Conservation (phyloP, 2,329 filamentous ascomycete genomes). For the Colletotrichum navitas region DNA sequence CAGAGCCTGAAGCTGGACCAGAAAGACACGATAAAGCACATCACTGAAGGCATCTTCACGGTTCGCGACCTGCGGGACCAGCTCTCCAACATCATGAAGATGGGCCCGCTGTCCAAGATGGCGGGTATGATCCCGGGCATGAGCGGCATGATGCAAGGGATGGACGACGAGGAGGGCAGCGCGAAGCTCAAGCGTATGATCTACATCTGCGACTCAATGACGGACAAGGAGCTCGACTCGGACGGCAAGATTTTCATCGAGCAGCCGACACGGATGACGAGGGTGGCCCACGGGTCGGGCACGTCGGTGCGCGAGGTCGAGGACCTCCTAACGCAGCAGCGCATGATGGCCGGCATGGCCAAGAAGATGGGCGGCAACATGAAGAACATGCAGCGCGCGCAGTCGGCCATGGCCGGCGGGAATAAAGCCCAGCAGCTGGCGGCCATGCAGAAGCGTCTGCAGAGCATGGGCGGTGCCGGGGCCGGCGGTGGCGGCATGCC, state of each 20-base stretch:
- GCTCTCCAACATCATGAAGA: conserved; percentile 98
- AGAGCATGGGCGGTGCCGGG: conserved; percentile 86
- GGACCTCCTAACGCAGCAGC: conserved; percentile 95
- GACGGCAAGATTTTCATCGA: conserved; percentile 96
- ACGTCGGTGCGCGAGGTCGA: conserved; percentile 94
- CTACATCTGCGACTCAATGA: conserved; percentile 99
- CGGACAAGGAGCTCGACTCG: conserved; percentile 91
- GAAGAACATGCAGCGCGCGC: conserved; percentile 96
- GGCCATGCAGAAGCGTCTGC: conserved; percentile 95
- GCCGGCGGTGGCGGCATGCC: conserved; percentile 67
- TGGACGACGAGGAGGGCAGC: conserved; percentile 97
- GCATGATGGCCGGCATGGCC: conserved; percentile 99
- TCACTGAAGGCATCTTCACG: conserved; percentile 96
- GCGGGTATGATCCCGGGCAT: conserved; percentile 98
- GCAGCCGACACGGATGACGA: conserved; percentile 91
- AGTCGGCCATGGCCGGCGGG: conserved; percentile 89
- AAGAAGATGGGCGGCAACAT: conserved; percentile 99
- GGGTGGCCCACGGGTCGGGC: conserved; percentile 89
- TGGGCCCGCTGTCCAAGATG: conserved; percentile 97
- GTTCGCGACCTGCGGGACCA: conserved; percentile 95
- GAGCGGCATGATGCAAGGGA: conserved; percentile 91
- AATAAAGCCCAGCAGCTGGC: conserved; percentile 95
- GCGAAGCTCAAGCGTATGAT: conserved; percentile 97
- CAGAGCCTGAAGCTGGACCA: conserved; percentile 96
- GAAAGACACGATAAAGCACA: conserved; percentile 99